phyloP scores from a whole-genome alignment of 768 basidiomycete species.

The Hypsizygus marmoreus region DNA sequence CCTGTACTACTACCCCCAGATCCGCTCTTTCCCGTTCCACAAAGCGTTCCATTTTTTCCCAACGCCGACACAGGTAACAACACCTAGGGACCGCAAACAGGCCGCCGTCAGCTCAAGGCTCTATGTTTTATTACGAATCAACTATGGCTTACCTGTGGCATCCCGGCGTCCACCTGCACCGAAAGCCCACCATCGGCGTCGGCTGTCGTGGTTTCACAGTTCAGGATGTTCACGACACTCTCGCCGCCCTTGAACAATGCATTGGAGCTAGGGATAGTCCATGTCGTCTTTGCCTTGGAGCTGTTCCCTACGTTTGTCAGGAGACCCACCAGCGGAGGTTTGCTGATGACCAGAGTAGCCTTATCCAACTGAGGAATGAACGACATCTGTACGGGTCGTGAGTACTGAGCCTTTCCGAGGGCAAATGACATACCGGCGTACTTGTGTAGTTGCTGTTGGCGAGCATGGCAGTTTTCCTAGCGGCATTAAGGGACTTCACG shows the following conservation, averaged over 20 bases:
- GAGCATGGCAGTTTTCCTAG: slow-evolving; percentile 50
- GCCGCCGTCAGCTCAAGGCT: not conserved
- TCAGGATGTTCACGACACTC: slow-evolving; percentile 53
- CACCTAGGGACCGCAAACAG: slow-evolving; percentile 16
- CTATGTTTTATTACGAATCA: not conserved
- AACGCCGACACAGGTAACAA: slow-evolving; percentile 24
- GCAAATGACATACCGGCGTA: slow-evolving; percentile 39
- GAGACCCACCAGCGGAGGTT: slow-evolving; percentile 57
- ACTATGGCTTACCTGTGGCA: slow-evolving; percentile 47
- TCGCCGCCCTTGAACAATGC: slow-evolving; percentile 41
- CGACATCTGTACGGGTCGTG: slow-evolving; percentile 35
- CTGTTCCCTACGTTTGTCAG: slow-evolving; percentile 54
- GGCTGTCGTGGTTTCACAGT: slow-evolving; percentile 41
- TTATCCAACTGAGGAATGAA: slow-evolving; percentile 42
- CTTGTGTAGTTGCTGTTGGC: slow-evolving; percentile 45
- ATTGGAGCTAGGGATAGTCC: slow-evolving; percentile 39
- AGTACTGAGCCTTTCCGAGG: not conserved
- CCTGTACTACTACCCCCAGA: not conserved
- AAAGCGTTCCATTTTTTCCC: slow-evolving; percentile 16
- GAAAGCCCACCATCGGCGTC: slow-evolving; percentile 43
- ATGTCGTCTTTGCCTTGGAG: slow-evolving; percentile 33
- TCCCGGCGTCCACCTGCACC: slow-evolving; percentile 40
- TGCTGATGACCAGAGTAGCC: slow-evolving; percentile 49
- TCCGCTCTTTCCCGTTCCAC: slow-evolving; percentile 5
- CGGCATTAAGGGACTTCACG: slow-evolving; percentile 51